Evolutionary conservation across 768 basidiomycete genomes (phyloP), one percentile per base, ranked within the genome.

Genomic region (Psilocybe sp.): DNA sequence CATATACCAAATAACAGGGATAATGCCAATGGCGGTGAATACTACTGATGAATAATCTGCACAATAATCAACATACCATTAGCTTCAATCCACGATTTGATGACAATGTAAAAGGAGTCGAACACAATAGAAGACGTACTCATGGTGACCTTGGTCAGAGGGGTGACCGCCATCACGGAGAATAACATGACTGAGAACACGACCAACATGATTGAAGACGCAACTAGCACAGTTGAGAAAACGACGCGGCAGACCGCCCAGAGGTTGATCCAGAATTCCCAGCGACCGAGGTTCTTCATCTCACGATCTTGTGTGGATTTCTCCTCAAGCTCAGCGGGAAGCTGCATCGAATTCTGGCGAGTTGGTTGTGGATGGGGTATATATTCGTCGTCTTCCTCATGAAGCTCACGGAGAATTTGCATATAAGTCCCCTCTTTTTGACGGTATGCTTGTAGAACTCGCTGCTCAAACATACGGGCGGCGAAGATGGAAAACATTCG

Each of bases 401-500:
- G 96, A 12, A 99, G 81, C 64, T 98, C 97, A 28, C 91, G 85
- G 50, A 99, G 76, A 15, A 99, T 78, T 59, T 98, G 95, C 53
- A 89, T 73, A 67, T 98, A 94, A 57, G 92, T 83, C 69, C 95
- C 95, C 64, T 96, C 92, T 68, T 91, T 87, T 71, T 98, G 96
- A 33, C 96, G 88, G 64, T 96, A 98, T 12, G 96, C 93, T 61
- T 93, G 89, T 47, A 97, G 81, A 36, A 98, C 96, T 18, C 97
- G 86, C 69, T 98, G 96, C 72, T 99, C 97, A 67, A 99, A 98
- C 95, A 98, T 97, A 46, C 97, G 84, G 38, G 97, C 97, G 13
- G 97, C 97, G 61, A 99, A 99, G 69, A 99, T 97, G 56, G 93
- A 94, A 75, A 99, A 99, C 97, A 99, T 99, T 44, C 92, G 83